Evolutionary conservation across 371 early-diverging fungal species (phyloP), one percentile per base, ranked within the genome.

Genomic region (Rhizomucor pusillus): DNA sequence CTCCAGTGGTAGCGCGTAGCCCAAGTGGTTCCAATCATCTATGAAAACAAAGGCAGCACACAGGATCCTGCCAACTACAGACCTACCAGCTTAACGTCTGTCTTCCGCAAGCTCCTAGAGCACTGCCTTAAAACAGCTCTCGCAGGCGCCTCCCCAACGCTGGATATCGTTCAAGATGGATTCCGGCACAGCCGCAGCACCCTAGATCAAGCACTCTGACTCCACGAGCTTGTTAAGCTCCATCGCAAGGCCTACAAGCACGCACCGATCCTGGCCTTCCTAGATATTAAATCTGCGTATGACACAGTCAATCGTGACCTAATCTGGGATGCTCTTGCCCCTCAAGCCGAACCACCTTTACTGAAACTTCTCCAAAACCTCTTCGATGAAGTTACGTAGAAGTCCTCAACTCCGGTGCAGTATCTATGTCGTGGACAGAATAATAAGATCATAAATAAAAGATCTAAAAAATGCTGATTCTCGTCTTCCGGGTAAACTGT

Each of bases 1-100:
- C n/a, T n/a, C n/a, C n/a, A n/a, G n/a, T n/a, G n/a, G 2, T 71
- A 67, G 71, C 54, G 67, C 1, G 47, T 34, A 14, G 67, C 67
- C 5, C 60, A 60, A 20, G 62, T 66, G 0, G 54, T 58, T 5
- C 66, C 71, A n/a, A n/a, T n/a, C 0, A 61, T 66, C 18, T 40
- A 46, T 50, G 65, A 67, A 41, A 67, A 65, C 11, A 50, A 65
- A 37, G 60, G 60, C 3, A 36, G 37, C 18, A 9, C 43, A 18
- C n/a, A 43, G 0, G n/a, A 43, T 12, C 56, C 65, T 1, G 45
- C 43, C 43, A 65, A 60, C 46, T 65, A 50, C 22, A 36, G 60
- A 0, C 65, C 57, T 1, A 65, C 60, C 13, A 59, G 59, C 22
- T 25, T 64, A 1, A 64, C 60, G 0, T 49, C 50, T n/a, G 37